A percentile compares a stretch with the other conserved stretches of the same genome.
These are phyloP conservation scores for Claviceps quebecensis DNA, from an alignment of 2,329 filamentous ascomycete species.

Conservation along the genomic window DNA sequence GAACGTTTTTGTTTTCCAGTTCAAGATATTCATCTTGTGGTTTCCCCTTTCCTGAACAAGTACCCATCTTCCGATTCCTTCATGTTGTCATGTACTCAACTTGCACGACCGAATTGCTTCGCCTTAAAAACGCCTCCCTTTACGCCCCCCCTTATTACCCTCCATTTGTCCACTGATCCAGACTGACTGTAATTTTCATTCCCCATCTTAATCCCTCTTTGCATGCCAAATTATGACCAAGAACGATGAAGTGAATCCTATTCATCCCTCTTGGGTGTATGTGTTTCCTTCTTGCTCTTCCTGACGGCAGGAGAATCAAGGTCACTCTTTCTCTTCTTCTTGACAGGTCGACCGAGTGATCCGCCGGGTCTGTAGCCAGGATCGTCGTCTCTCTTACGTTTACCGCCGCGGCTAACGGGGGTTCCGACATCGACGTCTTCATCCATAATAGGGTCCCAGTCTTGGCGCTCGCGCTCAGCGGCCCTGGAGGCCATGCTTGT, in stretches of 20 bases:
- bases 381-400: constrained; percentile 47
- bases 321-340: constrained; percentile 47
- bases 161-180: no score
- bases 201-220: neutral
- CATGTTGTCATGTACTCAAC: no score
- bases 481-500: constrained; percentile 12
- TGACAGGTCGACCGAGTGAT: constrained; percentile 36
- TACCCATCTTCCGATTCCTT: no score
- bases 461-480: constrained; percentile 11
- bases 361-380: constrained; percentile 45
- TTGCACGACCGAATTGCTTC: neutral
- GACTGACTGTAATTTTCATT: no score
- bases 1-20: no score
- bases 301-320: constrained; percentile 22
- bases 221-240: no score
- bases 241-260: neutral
- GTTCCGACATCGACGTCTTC: constrained; percentile 22
- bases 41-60: no score
- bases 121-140: neutral
- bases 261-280: constrained; percentile 8
- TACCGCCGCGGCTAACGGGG: constrained; percentile 19
- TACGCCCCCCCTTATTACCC: neutral
- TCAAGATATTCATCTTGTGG: no score
- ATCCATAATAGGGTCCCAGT: constrained; percentile 25
- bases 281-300: constrained; percentile 22